These are phyloP conservation scores for Cinchona pubescens DNA, from an alignment of 257 asterid species.

Conservation along the genomic window DNA sequence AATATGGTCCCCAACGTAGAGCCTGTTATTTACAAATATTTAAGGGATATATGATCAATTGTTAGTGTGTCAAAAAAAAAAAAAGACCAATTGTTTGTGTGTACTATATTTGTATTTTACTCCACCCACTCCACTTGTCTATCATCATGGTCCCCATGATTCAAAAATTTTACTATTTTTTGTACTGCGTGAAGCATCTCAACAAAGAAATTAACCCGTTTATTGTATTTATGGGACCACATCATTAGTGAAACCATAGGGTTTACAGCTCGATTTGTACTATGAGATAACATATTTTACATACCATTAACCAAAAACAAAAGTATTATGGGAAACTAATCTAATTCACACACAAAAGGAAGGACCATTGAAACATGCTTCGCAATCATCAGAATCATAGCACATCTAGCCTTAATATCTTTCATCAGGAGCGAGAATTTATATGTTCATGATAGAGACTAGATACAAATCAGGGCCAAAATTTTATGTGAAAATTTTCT, in stretches of 20 bases:
- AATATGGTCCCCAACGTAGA: conserved; percentile 44
- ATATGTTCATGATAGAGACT: background rate
- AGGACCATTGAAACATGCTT: conserved; percentile 30
- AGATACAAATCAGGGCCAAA: background rate
- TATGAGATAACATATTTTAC: conserved; percentile 1
- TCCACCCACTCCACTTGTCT: conserved; percentile 8
- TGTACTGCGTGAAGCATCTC: background rate
- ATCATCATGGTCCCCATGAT: conserved; percentile 44
- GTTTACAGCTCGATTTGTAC: conserved; percentile 43
- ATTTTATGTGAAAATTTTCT: background rate
- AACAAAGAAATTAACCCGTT: conserved; percentile 12
- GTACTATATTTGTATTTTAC: conserved; percentile 15
- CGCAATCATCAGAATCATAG: conserved; percentile 11
- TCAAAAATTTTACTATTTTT: conserved; percentile 8
- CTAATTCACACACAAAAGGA: background rate
- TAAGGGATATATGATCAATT: conserved; percentile 26
- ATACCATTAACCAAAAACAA: conserved; percentile 12
- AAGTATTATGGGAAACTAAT: background rate
- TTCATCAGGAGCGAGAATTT: background rate
- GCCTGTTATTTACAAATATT: conserved; percentile 22
- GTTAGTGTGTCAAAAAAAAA: conserved; percentile 29
- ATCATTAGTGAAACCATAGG: background rate
- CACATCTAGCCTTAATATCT: background rate
- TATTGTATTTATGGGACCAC: conserved; percentile 39
- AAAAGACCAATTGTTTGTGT: conserved; percentile 24